Evolutionary conservation across 2,329 filamentous ascomycete genomes (phyloP).

Genomic region (Metarhizium anisopliae): DNA sequence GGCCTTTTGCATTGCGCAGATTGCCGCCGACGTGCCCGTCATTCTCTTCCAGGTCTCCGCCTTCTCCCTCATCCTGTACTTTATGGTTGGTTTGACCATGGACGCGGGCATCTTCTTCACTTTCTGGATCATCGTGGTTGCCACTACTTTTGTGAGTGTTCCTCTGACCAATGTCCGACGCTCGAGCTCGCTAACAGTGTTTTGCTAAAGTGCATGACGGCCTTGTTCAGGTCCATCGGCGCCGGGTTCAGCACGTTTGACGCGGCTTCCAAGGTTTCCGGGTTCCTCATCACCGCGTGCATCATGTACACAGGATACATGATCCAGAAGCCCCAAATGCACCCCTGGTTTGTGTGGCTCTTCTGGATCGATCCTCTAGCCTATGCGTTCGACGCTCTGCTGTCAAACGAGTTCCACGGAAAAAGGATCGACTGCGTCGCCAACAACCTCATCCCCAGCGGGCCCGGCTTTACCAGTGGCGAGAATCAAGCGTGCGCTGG

Average conservation of each 20-base stretch:
- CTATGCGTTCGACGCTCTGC: slow-evolving; percentile 59
- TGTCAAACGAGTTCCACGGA: slow-evolving; percentile 62
- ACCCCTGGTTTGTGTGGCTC: slow-evolving; percentile 54
- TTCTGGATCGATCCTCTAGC: slow-evolving; percentile 60
- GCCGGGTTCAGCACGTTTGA: slow-evolving; percentile 49
- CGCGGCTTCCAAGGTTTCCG: slow-evolving; percentile 48
- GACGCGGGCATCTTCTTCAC: slow-evolving; percentile 51
- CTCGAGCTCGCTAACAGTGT: slow-evolving; percentile 5
- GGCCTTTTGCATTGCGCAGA: slow-evolving; percentile 49
- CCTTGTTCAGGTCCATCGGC: slow-evolving; percentile 46
- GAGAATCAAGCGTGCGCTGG: slow-evolving; percentile 46
- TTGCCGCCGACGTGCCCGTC: slow-evolving; percentile 45
- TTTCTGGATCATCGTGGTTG: slow-evolving; percentile 45
- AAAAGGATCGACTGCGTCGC: slow-evolving; percentile 42
- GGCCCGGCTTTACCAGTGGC: slow-evolving; percentile 34
- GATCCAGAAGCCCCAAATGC: slow-evolving; percentile 53
- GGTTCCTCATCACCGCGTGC: slow-evolving; percentile 38
- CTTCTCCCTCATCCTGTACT: slow-evolving; percentile 53
- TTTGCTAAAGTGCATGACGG: slow-evolving; percentile 40
- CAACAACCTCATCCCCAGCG: slow-evolving; percentile 40
- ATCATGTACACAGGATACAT: slow-evolving; percentile 58
- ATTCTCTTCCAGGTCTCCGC: slow-evolving; percentile 47
- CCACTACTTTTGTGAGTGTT: slow-evolving; percentile 38
- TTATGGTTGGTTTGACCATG: slow-evolving; percentile 49
- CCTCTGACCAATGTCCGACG: neutral